Evolutionary conservation across 139 green algal species (phyloP), one percentile per base, ranked within the genome.

Genomic region (Zygnema cylindricum): DNA sequence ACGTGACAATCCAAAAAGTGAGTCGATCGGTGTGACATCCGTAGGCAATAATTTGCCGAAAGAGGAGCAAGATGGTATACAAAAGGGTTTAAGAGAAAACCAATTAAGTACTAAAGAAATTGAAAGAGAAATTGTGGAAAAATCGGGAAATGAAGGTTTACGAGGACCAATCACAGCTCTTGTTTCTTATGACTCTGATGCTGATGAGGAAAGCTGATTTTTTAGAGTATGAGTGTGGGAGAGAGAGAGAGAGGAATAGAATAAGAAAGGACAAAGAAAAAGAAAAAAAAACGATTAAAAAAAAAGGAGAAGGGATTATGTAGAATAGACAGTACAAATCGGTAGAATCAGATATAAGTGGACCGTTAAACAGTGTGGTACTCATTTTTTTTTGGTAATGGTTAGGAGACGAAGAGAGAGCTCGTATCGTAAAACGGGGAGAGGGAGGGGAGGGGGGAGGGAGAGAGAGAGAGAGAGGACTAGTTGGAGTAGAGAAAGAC

Each of bases 141-240:
- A 42, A 11, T 30, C 3, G 7, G 71, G 7, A 11, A 79, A 16
- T 16, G 71, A 11, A 79, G 38, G 43, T 79, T 25, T 25, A 79
- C 7, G 7, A 55, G 38, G 36, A 79, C 7, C 7, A 11, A 3
- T 79, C 11, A 11, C 71, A 30, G 38, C 7, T 43, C 71, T 79
- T 11, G 71, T 79, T 55, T 55, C 71, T 7, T 79, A 79, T 79
- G 71, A 11, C 7, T 38, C 36, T 79, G 71, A 79, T 16, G 71
- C 3, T 79, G 71, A 79, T 79, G 71, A 79, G 36, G 71, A 79
- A 7, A 16, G 43, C 7, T 55, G 7, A 79, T 79, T 7, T 25
- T 16, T 63, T 25, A 63, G 49, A 16, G 49, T 25, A 63, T 63
- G 49, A 63, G 49, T 63, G 49, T 25, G 49, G 49, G 49, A 63